Conservation (phyloP, 495 filamentous ascomycete genomes). For the Penicilliopsis zonata region DNA sequence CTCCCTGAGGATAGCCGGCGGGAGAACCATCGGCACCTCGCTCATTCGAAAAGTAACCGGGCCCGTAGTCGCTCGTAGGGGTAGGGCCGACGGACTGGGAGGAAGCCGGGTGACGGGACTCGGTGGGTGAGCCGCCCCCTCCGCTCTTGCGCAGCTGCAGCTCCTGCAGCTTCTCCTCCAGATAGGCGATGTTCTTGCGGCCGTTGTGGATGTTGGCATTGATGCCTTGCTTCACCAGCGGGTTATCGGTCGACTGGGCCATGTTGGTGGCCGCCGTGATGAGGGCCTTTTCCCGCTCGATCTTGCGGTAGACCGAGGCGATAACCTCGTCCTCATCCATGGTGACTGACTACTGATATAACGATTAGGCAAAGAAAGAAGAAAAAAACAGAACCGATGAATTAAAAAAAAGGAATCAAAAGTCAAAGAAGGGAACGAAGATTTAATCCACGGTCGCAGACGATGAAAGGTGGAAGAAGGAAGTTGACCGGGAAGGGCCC, state of each 20-base stretch:
- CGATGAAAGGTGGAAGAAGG: constrained; percentile 4
- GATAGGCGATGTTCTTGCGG: constrained; percentile 81
- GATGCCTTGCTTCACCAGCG: constrained; percentile 71
- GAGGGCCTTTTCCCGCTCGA: constrained; percentile 91
- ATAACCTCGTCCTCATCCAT: constrained; percentile 63
- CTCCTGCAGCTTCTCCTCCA: constrained; percentile 82
- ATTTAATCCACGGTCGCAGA: no score
- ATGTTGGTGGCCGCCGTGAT: constrained; percentile 90
- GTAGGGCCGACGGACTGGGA: constrained; percentile 32
- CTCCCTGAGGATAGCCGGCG: constrained; percentile 45
- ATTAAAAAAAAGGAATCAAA: no score
- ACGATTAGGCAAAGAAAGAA: no score
- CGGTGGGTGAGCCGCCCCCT: constrained; percentile 27
- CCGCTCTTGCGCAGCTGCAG: constrained; percentile 69
- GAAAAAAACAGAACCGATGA: no score
- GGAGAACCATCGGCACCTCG: constrained; percentile 34
- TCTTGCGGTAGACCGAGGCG: constrained; percentile 87
- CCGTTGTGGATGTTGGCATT: constrained; percentile 91
- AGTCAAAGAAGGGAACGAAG: no score
- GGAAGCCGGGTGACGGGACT: constrained; percentile 19
- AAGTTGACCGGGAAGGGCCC: constrained; percentile 39
- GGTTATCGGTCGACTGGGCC: constrained; percentile 90
- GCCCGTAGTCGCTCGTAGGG: constrained; percentile 54
- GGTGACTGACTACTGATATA: constrained; percentile 19
- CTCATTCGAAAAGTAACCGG: constrained; percentile 33